A percentile compares a stretch with the other conserved stretches of the same genome.
Conservation (phyloP, 768 basidiomycete genomes). For the Rhizopogon rudus region DNA sequence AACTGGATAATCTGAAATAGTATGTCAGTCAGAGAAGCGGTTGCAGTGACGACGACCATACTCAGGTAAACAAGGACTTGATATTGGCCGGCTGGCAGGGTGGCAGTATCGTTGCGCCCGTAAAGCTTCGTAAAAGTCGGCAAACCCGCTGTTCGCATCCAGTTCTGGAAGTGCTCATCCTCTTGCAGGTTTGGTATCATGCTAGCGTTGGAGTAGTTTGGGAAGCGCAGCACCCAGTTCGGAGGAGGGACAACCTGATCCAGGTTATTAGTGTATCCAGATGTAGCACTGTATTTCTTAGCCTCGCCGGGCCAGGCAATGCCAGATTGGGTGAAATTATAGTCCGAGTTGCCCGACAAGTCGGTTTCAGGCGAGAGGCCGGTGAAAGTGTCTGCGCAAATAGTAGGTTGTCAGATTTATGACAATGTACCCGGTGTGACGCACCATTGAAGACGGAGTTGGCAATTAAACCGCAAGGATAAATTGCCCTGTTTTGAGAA, state of each 20-base stretch:
- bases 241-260: slow-evolving; percentile 84
- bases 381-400: slow-evolving; percentile 68
- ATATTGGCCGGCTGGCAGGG: slow-evolving; percentile 71
- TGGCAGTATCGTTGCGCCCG: slow-evolving; percentile 80
- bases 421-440: slow-evolving; percentile 11
- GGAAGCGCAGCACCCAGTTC: slow-evolving; percentile 78
- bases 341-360: slow-evolving; percentile 41
- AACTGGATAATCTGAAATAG: slow-evolving; percentile 81
- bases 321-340: slow-evolving; percentile 68
- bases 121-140: slow-evolving; percentile 97
- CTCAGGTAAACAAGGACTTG: slow-evolving; percentile 75
- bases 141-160: slow-evolving; percentile 98
- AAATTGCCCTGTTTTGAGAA: slow-evolving; percentile 54
- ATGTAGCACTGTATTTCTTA: slow-evolving; percentile 74
- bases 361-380: slow-evolving; percentile 46
- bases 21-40: slow-evolving; percentile 1
- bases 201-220: slow-evolving; percentile 61
- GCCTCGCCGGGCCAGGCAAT: slow-evolving; percentile 97
- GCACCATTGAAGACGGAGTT: slow-evolving; percentile 95
- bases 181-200: slow-evolving; percentile 66
- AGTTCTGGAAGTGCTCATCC: slow-evolving; percentile 97
- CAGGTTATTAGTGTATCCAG: slow-evolving; percentile 49
- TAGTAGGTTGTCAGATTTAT: background rate
- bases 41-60: slow-evolving; percentile 35
- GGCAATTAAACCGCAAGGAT: slow-evolving; percentile 96